Evolutionary conservation across 345 rosid species (phyloP).

Genomic region (Pseudoturritis turrita): DNA sequence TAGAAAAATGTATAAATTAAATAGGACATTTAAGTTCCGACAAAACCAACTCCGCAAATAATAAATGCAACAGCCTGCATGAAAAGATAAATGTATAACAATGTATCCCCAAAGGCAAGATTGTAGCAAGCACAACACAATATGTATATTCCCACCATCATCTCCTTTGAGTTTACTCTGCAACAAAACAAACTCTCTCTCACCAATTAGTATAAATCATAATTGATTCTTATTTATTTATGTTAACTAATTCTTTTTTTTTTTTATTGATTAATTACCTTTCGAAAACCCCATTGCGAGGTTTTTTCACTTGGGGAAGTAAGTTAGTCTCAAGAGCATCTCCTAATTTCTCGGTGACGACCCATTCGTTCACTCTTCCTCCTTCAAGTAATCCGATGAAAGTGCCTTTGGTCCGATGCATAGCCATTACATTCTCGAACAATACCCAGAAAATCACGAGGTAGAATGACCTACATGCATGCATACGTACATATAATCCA

Average conservation of each 20-base stretch:
- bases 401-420: constrained; percentile 60
- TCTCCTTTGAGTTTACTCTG: constrained; percentile 63
- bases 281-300: constrained; percentile 43
- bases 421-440: constrained; percentile 62
- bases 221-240: background rate
- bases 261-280: constrained; percentile 34
- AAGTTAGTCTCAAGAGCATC: constrained; percentile 54
- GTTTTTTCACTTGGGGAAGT: constrained; percentile 39
- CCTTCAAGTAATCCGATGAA: constrained; percentile 76
- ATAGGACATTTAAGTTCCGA: constrained; percentile 44
- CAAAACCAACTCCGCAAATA: constrained; percentile 60
- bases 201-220: background rate
- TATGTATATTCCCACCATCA: constrained; percentile 66
- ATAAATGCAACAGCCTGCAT: constrained; percentile 73
- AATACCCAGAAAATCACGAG: constrained; percentile 49
- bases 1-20: background rate
- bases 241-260: background rate
- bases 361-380: constrained; percentile 92
- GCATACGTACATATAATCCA: background rate
- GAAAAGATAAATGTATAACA: constrained; percentile 57
- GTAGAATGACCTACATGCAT: constrained; percentile 45
- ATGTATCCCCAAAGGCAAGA: constrained; percentile 47
- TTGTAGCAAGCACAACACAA: constrained; percentile 68
- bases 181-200: constrained; percentile 9
- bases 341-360: constrained; percentile 87